Evolutionary conservation across 306 rosid genomes (phyloP).

Genomic region (Elaeagnus macrophylla): DNA sequence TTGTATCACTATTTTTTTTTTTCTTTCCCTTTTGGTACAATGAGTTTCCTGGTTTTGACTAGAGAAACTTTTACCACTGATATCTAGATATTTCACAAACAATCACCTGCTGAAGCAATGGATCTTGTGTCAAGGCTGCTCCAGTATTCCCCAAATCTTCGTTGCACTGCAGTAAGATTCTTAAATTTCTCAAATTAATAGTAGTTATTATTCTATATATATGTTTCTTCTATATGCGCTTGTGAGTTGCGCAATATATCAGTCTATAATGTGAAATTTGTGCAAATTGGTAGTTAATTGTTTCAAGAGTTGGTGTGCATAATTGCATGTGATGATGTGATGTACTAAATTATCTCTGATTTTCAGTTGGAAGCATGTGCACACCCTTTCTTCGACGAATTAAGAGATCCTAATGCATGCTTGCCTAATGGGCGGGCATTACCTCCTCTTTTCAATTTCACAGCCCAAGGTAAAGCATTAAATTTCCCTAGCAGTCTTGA

Average conservation of each 20-base stretch:
- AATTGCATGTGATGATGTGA: no score
- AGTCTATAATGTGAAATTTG: neutral
- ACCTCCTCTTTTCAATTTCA: slow-evolving; percentile 73
- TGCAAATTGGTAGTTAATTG: no score
- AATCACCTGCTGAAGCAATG: slow-evolving; percentile 80
- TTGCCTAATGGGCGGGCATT: slow-evolving; percentile 66
- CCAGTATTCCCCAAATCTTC: slow-evolving; percentile 86
- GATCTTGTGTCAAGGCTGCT: slow-evolving; percentile 91
- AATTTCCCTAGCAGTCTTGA: neutral
- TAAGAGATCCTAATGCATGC: slow-evolving; percentile 55
- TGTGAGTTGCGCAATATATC: neutral
- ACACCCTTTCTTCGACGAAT: slow-evolving; percentile 74
- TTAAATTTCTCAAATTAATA: neutral
- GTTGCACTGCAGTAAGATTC: slow-evolving; percentile 81
- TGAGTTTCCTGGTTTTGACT: no score
- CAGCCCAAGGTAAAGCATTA: slow-evolving; percentile 57
- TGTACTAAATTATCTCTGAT: slow-evolving; percentile 10
- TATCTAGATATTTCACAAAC: slow-evolving; percentile 68
- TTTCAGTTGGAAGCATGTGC: slow-evolving; percentile 85
- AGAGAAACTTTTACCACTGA: slow-evolving; percentile 12
- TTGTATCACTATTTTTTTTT: neutral
- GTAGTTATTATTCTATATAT: neutral
- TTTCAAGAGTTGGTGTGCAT: no score
- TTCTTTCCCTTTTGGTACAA: neutral
- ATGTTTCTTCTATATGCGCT: neutral